Base-by-base conservation (phyloP, 495 filamentous ascomycete genomes). In the Penicillium crystallinum region DNA sequence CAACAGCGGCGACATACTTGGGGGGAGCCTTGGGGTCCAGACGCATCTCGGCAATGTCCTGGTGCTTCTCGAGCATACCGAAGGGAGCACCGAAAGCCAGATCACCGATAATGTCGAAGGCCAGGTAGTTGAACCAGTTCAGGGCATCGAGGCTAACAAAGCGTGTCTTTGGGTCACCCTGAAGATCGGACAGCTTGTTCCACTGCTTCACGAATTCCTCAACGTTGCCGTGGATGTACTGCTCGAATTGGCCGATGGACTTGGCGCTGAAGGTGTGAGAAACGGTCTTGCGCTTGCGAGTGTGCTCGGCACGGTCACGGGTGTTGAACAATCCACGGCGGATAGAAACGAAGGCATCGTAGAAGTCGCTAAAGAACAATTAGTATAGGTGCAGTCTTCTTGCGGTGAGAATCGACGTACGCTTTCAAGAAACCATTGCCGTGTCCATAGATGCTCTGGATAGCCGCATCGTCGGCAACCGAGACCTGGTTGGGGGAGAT, bases 111-210 rank as follows among this genome's bases (percentile, higher is more conserved):
- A 93, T 89, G 58, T 96, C 91, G 57, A 96, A 96, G 36, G 91
- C 91, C 9, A 95, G 79, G 66, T 87, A 95, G 71, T 96, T 96
- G 79, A 92, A 93, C 91, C 91, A 96, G 63, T 90, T 79, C 23
- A 96, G 77, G 41, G 84, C 87, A 62, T 95, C 90, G 39, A 95
- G 69, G 49, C 81, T 75, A 9, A 75, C 78, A 58, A 77, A 88
- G 18, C 72, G 74, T 36, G 64, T 72, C 51, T 67, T 67, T 14
- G 72, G 69, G 57, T 65, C 77, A 59, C 46, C 73, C 67, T 53
- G 80, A 1, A 66, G 61, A 2, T 73, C 57, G 11, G 70, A 59
- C 3, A 89, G 59, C 15, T 68, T 66, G 61, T 87, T 85, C 85
- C 87, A 90, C 65, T 89, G 85, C 51, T 73, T 73, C 11, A 87